A percentile compares a stretch with the other conserved stretches of the same genome.
These are phyloP conservation scores for Verticillium albo-atrum DNA, from an alignment of 2,329 filamentous ascomycete species.

Conservation along the genomic window DNA sequence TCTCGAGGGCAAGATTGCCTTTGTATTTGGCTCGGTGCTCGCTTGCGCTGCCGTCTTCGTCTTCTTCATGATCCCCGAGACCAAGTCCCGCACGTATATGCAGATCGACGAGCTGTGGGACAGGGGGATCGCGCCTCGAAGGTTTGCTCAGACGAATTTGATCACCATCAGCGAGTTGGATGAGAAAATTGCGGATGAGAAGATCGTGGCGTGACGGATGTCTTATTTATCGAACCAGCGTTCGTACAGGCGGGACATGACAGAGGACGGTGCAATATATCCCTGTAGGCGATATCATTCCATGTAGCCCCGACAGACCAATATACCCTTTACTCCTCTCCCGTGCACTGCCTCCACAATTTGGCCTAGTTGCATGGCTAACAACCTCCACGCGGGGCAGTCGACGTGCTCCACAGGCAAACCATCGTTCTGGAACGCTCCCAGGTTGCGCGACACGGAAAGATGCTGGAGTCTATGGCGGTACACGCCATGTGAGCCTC, in stretches of 20 bases:
- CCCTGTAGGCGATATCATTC: too few relatives aligned
- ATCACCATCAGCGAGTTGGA: neutral
- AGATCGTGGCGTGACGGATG: too few relatives aligned
- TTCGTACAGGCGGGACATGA: too few relatives aligned
- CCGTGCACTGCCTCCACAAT: too few relatives aligned
- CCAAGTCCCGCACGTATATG: constrained; percentile 16
- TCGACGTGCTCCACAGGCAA: neutral
- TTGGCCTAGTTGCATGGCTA: neutral
- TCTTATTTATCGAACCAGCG: too few relatives aligned
- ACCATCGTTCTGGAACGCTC: neutral
- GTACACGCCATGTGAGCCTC: neutral
- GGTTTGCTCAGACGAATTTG: neutral
- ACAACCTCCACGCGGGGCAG: neutral
- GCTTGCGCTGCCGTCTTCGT: constrained; percentile 12
- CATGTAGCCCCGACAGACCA: too few relatives aligned
- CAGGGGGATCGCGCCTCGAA: neutral
- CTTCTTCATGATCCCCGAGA: constrained; percentile 15
- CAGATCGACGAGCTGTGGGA: constrained; percentile 16
- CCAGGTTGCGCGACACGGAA: neutral
- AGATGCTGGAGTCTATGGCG: neutral
- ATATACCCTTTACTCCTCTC: too few relatives aligned
- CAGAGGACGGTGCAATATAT: too few relatives aligned
- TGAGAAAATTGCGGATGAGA: too few relatives aligned
- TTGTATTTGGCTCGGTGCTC: constrained; percentile 18
- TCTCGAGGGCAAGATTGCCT: constrained; percentile 29